Base-by-base conservation (phyloP, 2,329 filamentous ascomycete species). In the Rhexocercosporidium sp. region DNA sequence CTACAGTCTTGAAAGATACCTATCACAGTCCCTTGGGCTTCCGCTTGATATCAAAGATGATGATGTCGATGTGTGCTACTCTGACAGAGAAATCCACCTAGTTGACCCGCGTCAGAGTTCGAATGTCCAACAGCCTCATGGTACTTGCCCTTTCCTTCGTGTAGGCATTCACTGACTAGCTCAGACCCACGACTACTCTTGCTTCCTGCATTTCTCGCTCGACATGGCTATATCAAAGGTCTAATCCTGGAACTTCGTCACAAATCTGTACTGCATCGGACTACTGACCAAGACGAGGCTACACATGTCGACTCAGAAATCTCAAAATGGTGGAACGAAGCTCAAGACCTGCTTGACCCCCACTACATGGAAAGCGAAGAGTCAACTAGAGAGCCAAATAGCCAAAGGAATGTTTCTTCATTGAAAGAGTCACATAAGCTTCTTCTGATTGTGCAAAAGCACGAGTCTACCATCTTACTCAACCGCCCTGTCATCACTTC, bases 11-110 rank as follows among this genome's bases (percentile, higher is more conserved):
- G 86, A 88, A 51, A 79, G 86, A 54, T 83, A 86, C 65, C 77
- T 88, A 0, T 86, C 83, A 9, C 86, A 88, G 56, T 84, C 85
- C 0, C 80, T 88, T 1, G 86, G 86, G 0, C 77, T 87, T 0
- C 86, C 86, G 0, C 76, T 87, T 0, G 82, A 83, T 22, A 83
- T 88, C 12, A 81, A 82, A 60, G 86, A 88, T 67, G 83, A 87
- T 51, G 86, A 88, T 65, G 75, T 88, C 6, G 86, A 88, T 70
- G 86, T 88, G 0, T 88, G 86, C 68, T 85, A 85, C 65, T 83
- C 82, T 0, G 81, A 80, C 0, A 75, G 81, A 2, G 75, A 70
- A 49, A 64, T 51, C 14, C 49, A 66, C 54, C n/a, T 1, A 16
- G 44, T 46, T 14, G 29, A 63, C 12, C n/a, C 5, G 44, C 5